phyloP scores from a whole-genome alignment of 148 eudicot species.

The Vaccinium myrtillus region DNA sequence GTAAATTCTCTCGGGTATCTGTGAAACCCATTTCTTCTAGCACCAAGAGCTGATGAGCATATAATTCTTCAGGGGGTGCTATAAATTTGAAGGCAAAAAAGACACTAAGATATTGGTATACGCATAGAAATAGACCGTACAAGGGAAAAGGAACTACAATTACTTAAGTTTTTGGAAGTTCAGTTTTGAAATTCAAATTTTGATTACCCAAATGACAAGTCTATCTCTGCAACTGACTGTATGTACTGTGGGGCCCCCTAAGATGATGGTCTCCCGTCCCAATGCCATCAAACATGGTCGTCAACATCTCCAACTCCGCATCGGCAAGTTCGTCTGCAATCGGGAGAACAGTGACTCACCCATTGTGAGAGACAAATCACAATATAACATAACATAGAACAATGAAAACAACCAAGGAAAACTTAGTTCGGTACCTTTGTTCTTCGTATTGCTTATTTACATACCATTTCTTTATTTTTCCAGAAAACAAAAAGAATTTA shows the following conservation, averaged over 20 bases:
- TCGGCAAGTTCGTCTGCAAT: conserved; percentile 20
- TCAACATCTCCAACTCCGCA: conserved; percentile 36
- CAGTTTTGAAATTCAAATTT: no score
- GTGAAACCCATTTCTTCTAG: conserved; percentile 96
- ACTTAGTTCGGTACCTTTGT: background rate
- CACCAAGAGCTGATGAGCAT: conserved; percentile 78
- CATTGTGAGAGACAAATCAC: background rate
- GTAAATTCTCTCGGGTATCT: conserved; percentile 73
- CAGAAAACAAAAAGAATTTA: background rate
- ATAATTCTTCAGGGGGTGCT: conserved; percentile 91
- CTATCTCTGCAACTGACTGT: no score
- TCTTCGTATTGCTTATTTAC: background rate
- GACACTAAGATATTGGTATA: background rate
- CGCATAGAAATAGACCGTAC: background rate
- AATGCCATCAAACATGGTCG: conserved; percentile 49
- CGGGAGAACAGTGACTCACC: background rate
- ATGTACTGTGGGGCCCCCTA: no score
- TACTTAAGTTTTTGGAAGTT: no score
- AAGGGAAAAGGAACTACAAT: background rate
- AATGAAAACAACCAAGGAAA: background rate
- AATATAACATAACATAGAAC: background rate
- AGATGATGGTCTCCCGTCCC: conserved; percentile 28
- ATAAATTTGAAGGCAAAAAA: background rate
- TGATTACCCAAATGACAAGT: no score
- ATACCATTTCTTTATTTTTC: background rate